phyloP scores from a whole-genome alignment of 257 asterid species.

The Solanum sejunctum region DNA sequence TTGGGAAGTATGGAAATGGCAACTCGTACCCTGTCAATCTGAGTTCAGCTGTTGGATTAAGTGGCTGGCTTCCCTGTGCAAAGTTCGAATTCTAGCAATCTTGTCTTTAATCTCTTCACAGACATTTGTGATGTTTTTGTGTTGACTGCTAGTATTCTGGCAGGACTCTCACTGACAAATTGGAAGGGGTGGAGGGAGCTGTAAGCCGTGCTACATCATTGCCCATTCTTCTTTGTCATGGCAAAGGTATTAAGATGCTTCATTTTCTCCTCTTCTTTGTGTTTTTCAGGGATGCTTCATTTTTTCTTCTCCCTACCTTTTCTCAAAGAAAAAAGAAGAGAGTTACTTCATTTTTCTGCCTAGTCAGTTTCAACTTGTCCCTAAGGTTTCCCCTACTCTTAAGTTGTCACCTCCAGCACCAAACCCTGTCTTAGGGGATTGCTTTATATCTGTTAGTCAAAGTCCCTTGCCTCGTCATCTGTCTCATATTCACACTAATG shows the following conservation, averaged over 20 bases:
- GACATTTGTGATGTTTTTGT: background rate
- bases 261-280: background rate
- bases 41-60: slow-evolving; percentile 72
- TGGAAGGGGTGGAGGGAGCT: slow-evolving; percentile 47
- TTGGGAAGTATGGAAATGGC: slow-evolving; percentile 59
- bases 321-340: background rate
- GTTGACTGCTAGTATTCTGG: background rate
- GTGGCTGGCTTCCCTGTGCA: slow-evolving; percentile 96
- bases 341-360: background rate
- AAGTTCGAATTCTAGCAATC: slow-evolving; percentile 32
- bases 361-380: background rate
- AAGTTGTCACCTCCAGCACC: background rate
- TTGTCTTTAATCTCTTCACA: background rate
- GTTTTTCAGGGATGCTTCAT: background rate
- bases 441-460: background rate
- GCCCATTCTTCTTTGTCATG: slow-evolving; percentile 80
- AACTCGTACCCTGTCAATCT: slow-evolving; percentile 46
- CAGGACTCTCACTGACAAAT: slow-evolving; percentile 44
- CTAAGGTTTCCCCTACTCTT: background rate
- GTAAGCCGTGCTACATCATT: slow-evolving; percentile 61
- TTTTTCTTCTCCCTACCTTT: background rate
- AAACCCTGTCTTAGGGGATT: background rate
- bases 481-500: background rate
- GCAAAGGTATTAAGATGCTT: slow-evolving; percentile 37
- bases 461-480: background rate